phyloP scores from a whole-genome alignment of 225 moss, liverwort and hornwort species.

The Pseudoscleropodium purum region DNA sequence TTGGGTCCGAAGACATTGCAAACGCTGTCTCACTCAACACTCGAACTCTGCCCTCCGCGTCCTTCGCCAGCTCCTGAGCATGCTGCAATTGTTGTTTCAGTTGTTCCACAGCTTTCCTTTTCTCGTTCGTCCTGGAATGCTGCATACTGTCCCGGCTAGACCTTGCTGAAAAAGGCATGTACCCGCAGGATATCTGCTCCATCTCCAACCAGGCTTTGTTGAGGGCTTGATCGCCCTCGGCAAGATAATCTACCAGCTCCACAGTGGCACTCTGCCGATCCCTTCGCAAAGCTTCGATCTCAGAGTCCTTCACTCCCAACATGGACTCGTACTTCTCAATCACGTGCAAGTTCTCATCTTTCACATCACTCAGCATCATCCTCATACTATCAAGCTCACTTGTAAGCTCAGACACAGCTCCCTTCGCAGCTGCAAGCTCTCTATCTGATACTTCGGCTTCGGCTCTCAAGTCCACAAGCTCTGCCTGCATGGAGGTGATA shows the following conservation, averaged over 20 bases:
- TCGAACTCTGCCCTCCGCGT: slow-evolving; percentile 52
- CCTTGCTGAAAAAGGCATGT: slow-evolving; percentile 20
- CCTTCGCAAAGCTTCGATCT: slow-evolving; percentile 41
- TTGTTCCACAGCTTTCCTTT: slow-evolving; percentile 24
- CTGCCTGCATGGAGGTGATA: slow-evolving; percentile 77
- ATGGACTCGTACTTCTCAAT: slow-evolving; percentile 25
- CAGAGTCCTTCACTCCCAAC: slow-evolving; percentile 34
- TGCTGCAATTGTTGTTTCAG: slow-evolving; percentile 42
- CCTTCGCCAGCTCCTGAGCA: slow-evolving; percentile 53
- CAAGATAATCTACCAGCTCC: slow-evolving; percentile 56
- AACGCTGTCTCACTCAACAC: slow-evolving; percentile 41
- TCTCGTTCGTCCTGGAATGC: slow-evolving; percentile 18
- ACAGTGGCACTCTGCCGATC: slow-evolving; percentile 51
- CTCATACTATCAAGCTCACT: slow-evolving; percentile 43
- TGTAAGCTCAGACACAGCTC: slow-evolving; percentile 18
- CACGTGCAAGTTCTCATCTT: slow-evolving; percentile 8
- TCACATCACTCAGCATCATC: slow-evolving; percentile 13
- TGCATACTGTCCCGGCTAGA: slow-evolving; percentile 11
- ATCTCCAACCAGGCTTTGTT: slow-evolving; percentile 58
- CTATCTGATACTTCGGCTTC: slow-evolving; percentile 30
- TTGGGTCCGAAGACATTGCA: slow-evolving; percentile 23
- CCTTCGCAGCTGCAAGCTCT: slow-evolving; percentile 33
- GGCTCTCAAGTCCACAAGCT: slow-evolving; percentile 43
- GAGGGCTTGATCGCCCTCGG: slow-evolving; percentile 61
- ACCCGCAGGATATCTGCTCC: slow-evolving; percentile 60